Base-by-base conservation (phyloP, 2,329 filamentous ascomycete genomes). In the Epichloe typhina region DNA sequence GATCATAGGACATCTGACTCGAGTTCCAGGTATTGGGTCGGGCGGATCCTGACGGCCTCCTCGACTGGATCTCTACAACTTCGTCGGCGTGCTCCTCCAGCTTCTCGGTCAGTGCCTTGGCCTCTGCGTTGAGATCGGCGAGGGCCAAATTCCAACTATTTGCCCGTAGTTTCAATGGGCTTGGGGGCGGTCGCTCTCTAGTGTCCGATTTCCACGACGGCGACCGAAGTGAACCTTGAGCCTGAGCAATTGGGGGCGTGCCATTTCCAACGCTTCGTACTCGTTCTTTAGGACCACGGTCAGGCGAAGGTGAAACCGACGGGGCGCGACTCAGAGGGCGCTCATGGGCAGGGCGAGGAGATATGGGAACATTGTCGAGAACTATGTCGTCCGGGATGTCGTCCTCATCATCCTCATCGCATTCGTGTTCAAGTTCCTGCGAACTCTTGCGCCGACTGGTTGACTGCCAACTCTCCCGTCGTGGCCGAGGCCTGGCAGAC, bases 331-430 rank as follows among this genome's bases (percentile, higher is more conserved):
- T 83, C 6, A 69, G 70, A 0, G 74, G 67, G 15, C 81, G 72
- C 54, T 83, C 78, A 23, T 70, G 69, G 1, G 71, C 70, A 2
- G 80, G 80, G 2, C 81, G 74, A n/a, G 87, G 87, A 0, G 86
- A 90, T 44, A 93, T 80, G 5, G 87, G 87, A 2, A 93, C 83
- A 56, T 93, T 93, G 67, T 88, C 86, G 45, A 93, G 76, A 49
- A 89, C 76, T 23, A 86, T 77, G 50, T 87, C 86, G 26, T 90
- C 86, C 0, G 87, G 87, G 33, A 93, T 83, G 60, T 89, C 85
- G 50, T 82, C 83, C 49, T 80, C 82, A 50, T 89, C 84, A 57
- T 90, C 84, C 47, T 84, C 80, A 58, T 88, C 82, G 54, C 77
- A 90, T 61, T 91, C 86, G 50, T 79, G 77, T 62, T 93, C 87